Base-by-base conservation (phyloP, 2,329 filamentous ascomycete genomes). In the Epicoccum sorghinum region DNA sequence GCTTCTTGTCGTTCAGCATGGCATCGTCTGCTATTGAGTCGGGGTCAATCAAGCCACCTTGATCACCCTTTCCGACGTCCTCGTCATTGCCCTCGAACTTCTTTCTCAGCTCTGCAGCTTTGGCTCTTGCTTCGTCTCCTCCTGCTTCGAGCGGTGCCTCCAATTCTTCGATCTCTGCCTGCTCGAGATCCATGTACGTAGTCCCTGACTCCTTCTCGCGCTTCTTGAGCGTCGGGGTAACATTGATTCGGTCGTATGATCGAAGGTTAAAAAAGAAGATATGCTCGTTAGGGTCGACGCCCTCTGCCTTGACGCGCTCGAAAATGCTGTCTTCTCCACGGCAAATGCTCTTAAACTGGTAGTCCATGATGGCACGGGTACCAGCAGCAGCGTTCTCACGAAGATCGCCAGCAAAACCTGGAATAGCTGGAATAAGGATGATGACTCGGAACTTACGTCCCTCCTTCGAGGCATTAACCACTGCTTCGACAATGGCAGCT, bases 301-400 rank as follows among this genome's bases (percentile, higher is more conserved):
- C 92, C 58, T 89, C 81, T 6, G 84, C 85, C 52, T 81, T 80
- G 54, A 97, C 86, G 69, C 89, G 88, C 35, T 85, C 91, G 65
- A 89, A 95, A 47, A 99, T 98, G 4, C 91, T 96, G 70, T 98
- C 82, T 60, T 96, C 89, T 5, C 95, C 95, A 39, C 95, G 88
- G 68, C 89, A 91, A 61, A 99, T 96, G 0, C 91, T 96, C 76
- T 96, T 96, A 81, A 95, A 99, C 72, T 98, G 95, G 69, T 96
- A 98, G 72, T 98, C 93, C 91, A 99, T 98, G 67, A 98, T 99
- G 9, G 93, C 93, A 43, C 76, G 64, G 0, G 93, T 98, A 8
- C 93, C 93, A 1, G 86, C 85, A 0, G 93, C 93, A 18, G 89
- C 91, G 64, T 90, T 87, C 10, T 92, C 86, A 52, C 93, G 82